Base-by-base conservation (phyloP, 106 monocot genomes). In the Vanilla planifolia region DNA sequence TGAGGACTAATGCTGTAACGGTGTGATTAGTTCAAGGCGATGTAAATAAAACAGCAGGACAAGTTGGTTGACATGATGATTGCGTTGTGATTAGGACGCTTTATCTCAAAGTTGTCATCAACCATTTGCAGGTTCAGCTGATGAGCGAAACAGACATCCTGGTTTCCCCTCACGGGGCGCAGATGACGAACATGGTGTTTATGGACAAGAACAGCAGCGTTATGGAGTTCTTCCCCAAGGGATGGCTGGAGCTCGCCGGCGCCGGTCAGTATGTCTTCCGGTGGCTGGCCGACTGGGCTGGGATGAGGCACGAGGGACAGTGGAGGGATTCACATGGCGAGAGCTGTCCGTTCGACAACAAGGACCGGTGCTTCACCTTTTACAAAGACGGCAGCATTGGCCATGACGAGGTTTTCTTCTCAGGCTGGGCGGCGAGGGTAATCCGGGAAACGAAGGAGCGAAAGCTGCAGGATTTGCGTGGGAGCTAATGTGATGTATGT, bases 141-240 rank as follows among this genome's bases (percentile, higher is more conserved):
- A 64, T 89, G 68, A 75, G 63, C n/a, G 71, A 52, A 7, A 84
- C 84, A 0, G 80, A 84, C 34, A 62, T 84, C 13, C 32, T 88
- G n/a, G 83, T 68, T 19, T 66, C 80, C 0, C 69, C 73, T 24
- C 89, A 89, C 40, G 84, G 80, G 0, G 84, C 84, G 16, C 84
- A 89, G 65, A 5, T 89, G 64, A 89, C 84, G 4, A 89, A 84
- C 71, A 63, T 89, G 68, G 33, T 89, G 36, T 80, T 89, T 62
- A 89, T 89, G 88, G 74, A 84, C 64, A 84, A 67, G 71, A 84
- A 75, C 66, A 80, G 84, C 68, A 84, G 88, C 67, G 52, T 88
- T 7, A 79, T 88, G 82, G 87, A 88, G 79, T 82, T 88, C 72
- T 88, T 70, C 66, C 87, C 87, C 11, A 83, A 75, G 23, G 84